Conservation (phyloP, 495 filamentous ascomycete genomes). For the Sphaerosporella brunnea region DNA sequence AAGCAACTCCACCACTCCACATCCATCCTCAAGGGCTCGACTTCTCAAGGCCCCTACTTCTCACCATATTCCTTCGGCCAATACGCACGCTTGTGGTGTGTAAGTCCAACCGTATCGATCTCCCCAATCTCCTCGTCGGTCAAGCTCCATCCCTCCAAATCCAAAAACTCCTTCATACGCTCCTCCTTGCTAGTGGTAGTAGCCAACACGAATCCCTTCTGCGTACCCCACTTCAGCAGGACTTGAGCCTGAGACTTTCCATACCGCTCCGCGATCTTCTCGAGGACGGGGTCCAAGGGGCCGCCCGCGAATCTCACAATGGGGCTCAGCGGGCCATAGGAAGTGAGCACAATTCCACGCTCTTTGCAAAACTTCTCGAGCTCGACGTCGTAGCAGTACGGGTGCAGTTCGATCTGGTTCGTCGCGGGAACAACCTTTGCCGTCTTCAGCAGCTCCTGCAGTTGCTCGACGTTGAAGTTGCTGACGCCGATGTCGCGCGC, state of each 20-base stretch:
- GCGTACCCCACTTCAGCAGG: conserved; percentile 31
- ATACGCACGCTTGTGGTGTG: conserved; percentile 48
- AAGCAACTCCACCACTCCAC: no score
- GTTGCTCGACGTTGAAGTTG: conserved; percentile 32
- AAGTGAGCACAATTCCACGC: conserved; percentile 29
- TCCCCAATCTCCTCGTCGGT: conserved; percentile 43
- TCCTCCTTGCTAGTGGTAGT: conserved; percentile 42
- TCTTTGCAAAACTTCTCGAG: conserved; percentile 30
- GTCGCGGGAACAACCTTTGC: conserved; percentile 31
- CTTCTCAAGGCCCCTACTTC: no score
- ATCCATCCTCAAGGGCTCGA: no score
- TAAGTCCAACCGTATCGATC: conserved; percentile 43
- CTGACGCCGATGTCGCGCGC: conserved; percentile 34
- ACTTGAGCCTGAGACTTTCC: conserved; percentile 27
- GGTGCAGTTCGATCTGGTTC: conserved; percentile 38
- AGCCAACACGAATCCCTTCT: conserved; percentile 49
- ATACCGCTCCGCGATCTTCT: conserved; percentile 26
- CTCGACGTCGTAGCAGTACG: conserved; percentile 34
- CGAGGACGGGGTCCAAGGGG: conserved; percentile 38
- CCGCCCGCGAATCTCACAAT: conserved; percentile 44
- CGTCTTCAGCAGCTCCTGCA: conserved; percentile 29
- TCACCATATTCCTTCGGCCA: conserved; percentile 39
- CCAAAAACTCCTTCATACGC: conserved; percentile 41
- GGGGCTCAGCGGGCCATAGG: conserved; percentile 38
- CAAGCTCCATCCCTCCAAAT: conserved; percentile 32